Evolutionary conservation across 805 yeast species (phyloP).

Genomic region (Naumovozyma baii): DNA sequence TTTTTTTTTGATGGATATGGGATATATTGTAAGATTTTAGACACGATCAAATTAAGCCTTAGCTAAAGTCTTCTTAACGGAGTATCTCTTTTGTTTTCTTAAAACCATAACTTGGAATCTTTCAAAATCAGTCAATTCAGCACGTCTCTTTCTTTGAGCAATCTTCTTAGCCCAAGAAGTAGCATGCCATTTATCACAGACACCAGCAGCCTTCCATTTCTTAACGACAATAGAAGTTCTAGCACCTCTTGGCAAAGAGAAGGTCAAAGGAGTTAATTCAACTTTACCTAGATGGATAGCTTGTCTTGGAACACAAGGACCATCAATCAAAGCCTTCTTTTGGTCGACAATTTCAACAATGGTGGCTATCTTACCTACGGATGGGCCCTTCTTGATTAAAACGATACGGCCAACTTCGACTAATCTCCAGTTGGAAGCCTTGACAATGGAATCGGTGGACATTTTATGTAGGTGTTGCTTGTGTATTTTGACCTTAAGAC

Average conservation of each 20-base stretch:
- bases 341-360: conserved; percentile 98
- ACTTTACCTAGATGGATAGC: conserved; percentile 78
- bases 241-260: conserved; percentile 90
- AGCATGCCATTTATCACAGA: conserved; percentile 83
- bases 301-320: conserved; percentile 95
- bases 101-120: conserved; percentile 98
- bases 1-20: too few species aligned
- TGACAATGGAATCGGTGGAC: conserved; percentile 70
- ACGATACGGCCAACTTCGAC: conserved; percentile 99
- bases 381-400: conserved; percentile 69
- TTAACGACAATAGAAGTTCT: conserved; percentile 76
- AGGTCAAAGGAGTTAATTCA: conserved; percentile 85
- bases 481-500: too few species aligned
- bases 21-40: too few species aligned
- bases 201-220: conserved; percentile 88
- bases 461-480: conserved; percentile 28
- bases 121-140: conserved; percentile 91
- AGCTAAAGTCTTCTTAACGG: conserved; percentile 93
- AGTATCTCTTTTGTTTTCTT: conserved; percentile 94
- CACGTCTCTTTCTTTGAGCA: conserved; percentile 89
- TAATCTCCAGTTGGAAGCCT: conserved; percentile 97
- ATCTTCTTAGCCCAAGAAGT: conserved; percentile 97
- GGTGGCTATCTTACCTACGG: conserved; percentile 80
- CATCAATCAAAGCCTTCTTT: conserved; percentile 96
- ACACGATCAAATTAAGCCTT: conserved; percentile 64